Conservation (phyloP, 345 rosid genomes). For the Crucihimalaya himalaica region DNA sequence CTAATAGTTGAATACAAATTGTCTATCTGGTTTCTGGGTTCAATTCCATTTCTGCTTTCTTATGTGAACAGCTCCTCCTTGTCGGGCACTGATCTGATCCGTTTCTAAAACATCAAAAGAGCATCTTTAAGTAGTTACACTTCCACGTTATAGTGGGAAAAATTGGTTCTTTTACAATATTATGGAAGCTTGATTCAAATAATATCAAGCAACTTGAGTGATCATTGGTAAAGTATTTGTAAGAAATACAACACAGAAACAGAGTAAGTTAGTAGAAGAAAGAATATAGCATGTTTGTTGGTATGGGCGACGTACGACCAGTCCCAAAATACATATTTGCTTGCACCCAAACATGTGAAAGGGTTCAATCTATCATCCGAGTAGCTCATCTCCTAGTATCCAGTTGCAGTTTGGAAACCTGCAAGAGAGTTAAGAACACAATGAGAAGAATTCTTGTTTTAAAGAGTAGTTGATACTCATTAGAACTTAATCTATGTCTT, state of each 20-base stretch:
- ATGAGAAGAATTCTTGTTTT: neutral
- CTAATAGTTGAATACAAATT: neutral
- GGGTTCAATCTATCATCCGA: constrained; percentile 42
- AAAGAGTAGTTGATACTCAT: neutral
- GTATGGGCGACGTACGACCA: constrained; percentile 49
- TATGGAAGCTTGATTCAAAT: constrained; percentile 22
- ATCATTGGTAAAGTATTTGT: neutral
- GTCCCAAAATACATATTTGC: constrained; percentile 51
- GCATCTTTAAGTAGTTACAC: constrained; percentile 10
- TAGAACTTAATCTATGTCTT: neutral
- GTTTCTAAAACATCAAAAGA: neutral
- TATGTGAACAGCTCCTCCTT: neutral
- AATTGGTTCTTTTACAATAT: constrained; percentile 4
- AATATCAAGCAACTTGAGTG: constrained; percentile 24
- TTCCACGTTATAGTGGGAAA: neutral
- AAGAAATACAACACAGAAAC: neutral
- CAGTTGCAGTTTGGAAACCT: constrained; percentile 55
- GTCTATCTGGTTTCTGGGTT: constrained; percentile 13
- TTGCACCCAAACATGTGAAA: constrained; percentile 50
- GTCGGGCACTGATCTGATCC: neutral
- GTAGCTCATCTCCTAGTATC: constrained; percentile 55
- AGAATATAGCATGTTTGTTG: neutral
- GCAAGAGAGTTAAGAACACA: constrained; percentile 15
- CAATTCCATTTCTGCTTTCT: neutral
- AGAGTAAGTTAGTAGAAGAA: constrained; percentile 25